A percentile compares a stretch with the other conserved stretches of the same genome.
phyloP scores from a whole-genome alignment of 2,329 filamentous ascomycete species.

The Fusarium sp. region DNA sequence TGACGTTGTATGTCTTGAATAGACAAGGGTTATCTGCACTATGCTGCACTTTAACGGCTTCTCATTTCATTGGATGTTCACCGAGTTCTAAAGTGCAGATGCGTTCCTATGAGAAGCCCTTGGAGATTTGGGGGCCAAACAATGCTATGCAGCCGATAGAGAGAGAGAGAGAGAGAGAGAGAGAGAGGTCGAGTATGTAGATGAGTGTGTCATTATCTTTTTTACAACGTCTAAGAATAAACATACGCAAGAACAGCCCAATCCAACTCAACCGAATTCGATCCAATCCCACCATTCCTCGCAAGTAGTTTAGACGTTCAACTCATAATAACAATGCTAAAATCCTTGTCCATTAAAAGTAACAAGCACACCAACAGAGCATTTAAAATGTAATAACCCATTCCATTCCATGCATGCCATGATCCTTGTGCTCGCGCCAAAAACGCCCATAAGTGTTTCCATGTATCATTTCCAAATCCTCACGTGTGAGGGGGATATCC shows the following conservation, averaged over 20 bases:
- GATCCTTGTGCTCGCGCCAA: constrained; percentile 24
- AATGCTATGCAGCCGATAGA: neutral
- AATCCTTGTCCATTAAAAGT: constrained; percentile 1
- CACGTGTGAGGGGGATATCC: constrained; percentile 8
- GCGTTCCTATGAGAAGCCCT: constrained; percentile 1
- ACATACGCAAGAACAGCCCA: constrained; percentile 13
- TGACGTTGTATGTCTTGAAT: neutral
- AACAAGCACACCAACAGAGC: constrained; percentile 15
- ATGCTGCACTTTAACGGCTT: constrained; percentile 5
- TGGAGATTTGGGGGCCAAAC: neutral
- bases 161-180: neutral
- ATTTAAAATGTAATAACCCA: constrained; percentile 9
- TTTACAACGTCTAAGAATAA: constrained; percentile 28
- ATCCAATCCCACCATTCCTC: constrained; percentile 7
- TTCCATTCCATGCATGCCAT: constrained; percentile 24
- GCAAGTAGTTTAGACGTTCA: constrained; percentile 1
- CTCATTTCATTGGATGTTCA: constrained; percentile 18
- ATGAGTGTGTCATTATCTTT: constrained; percentile 26
- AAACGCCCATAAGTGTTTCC: constrained; percentile 33
- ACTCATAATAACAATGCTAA: constrained; percentile 22
- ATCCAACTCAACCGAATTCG: constrained; percentile 20
- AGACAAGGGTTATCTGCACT: constrained; percentile 15
- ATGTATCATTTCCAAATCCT: constrained; percentile 31
- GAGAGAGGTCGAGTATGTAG: neutral
- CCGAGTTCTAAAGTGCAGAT: neutral